Conservation (phyloP, 257 asterid genomes). For the Rubia yunnanensis region DNA sequence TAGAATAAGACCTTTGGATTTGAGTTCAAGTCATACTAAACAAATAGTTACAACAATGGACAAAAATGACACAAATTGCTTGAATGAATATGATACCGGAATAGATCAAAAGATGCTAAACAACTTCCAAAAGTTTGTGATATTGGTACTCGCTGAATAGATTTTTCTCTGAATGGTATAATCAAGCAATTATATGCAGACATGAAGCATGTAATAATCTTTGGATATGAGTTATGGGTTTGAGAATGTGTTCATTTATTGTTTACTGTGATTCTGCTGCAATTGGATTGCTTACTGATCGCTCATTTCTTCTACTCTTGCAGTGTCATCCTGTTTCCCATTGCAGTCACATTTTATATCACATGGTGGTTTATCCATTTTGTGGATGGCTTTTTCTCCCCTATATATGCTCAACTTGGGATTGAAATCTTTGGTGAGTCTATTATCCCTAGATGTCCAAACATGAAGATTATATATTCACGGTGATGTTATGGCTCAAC, state of each 20-base stretch:
- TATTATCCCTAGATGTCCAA: neutral
- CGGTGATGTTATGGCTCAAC: neutral
- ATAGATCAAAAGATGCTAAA: neutral
- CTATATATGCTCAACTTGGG: conserved; percentile 35
- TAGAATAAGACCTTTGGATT: neutral
- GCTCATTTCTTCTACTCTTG: conserved; percentile 13
- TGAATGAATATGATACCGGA: neutral
- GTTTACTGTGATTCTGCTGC: neutral
- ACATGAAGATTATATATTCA: neutral
- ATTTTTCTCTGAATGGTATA: neutral
- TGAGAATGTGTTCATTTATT: neutral
- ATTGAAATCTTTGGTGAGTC: conserved; percentile 34
- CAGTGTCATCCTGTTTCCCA: conserved; percentile 41
- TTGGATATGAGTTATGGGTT: neutral
- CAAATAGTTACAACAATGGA: neutral
- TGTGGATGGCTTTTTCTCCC: conserved; percentile 42
- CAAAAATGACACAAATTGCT: too few relatives aligned
- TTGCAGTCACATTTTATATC: conserved; percentile 38
- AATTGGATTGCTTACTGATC: conserved; percentile 5
- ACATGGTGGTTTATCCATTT: conserved; percentile 49
- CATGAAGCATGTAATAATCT: neutral
- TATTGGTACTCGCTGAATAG: neutral
- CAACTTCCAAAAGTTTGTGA: neutral
- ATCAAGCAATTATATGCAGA: neutral
- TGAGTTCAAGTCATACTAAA: neutral